Conservation (phyloP, 768 basidiomycete genomes). For the Candolleomyces efflorescens region DNA sequence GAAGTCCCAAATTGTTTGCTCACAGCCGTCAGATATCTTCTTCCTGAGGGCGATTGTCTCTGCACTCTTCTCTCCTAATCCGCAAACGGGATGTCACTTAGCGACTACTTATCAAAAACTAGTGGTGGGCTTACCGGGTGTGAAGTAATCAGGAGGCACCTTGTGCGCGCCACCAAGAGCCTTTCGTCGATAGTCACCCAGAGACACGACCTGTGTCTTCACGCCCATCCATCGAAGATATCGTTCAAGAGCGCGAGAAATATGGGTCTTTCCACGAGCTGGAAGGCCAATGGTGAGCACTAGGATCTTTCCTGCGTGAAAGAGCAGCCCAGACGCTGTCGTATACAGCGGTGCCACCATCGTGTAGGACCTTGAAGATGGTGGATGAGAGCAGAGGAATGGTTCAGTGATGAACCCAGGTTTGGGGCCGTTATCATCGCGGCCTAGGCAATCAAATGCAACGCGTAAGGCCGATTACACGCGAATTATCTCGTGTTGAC, state of each 20-base stretch:
- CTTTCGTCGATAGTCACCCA: slow-evolving; percentile 94
- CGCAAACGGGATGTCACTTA: too few species aligned
- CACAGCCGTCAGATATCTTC: slow-evolving; percentile 77
- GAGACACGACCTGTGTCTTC: slow-evolving; percentile 89
- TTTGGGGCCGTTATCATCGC: too few species aligned
- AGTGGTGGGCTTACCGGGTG: slow-evolving; percentile 47
- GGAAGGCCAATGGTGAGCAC: slow-evolving; percentile 91
- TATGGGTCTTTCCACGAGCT: slow-evolving; percentile 95
- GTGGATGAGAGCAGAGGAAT: background rate
- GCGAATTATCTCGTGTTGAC: too few species aligned
- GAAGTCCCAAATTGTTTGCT: slow-evolving; percentile 85
- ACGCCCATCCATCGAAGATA: slow-evolving; percentile 98
- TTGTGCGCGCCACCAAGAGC: slow-evolving; percentile 83
- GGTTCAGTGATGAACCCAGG: background rate
- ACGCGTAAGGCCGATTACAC: too few species aligned
- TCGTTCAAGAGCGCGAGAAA: slow-evolving; percentile 92
- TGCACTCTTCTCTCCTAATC: slow-evolving; percentile 66
- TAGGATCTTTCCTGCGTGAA: slow-evolving; percentile 93
- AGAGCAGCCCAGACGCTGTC: slow-evolving; percentile 82
- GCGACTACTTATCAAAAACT: background rate
- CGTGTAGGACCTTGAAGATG: background rate
- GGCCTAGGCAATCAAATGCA: background rate
- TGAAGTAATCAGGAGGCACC: slow-evolving; percentile 91
- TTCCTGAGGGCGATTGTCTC: slow-evolving; percentile 78
- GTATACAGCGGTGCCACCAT: slow-evolving; percentile 98